phyloP scores from a whole-genome alignment of 768 basidiomycete genomes.

The Daedaleopsis sinensis region DNA sequence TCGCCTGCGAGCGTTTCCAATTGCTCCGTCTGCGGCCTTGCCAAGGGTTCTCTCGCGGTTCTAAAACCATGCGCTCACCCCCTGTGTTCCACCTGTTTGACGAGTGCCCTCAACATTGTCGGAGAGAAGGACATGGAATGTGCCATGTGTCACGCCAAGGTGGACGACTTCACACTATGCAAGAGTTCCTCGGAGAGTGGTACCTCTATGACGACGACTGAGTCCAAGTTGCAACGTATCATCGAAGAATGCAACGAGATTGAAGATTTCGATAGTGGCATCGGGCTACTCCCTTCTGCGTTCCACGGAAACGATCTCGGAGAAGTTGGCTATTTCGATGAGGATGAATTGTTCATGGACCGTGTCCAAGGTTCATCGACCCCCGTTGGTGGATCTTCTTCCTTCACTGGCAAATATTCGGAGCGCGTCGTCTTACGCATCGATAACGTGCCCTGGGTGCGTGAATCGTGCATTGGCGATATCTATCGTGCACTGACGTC shows the following conservation, averaged over 20 bases:
- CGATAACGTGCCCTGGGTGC: slow-evolving; percentile 89
- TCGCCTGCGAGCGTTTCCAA: slow-evolving; percentile 35
- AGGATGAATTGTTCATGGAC: slow-evolving; percentile 31
- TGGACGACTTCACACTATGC: slow-evolving; percentile 67
- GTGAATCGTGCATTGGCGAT: slow-evolving; percentile 20
- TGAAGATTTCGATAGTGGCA: slow-evolving; percentile 23
- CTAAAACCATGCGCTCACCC: slow-evolving; percentile 77
- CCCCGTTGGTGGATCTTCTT: slow-evolving; percentile 29
- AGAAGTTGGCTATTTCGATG: slow-evolving; percentile 20
- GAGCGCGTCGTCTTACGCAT: slow-evolving; percentile 67
- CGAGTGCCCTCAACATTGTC: slow-evolving; percentile 86
- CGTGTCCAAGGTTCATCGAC: slow-evolving; percentile 36
- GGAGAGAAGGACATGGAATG: slow-evolving; percentile 90
- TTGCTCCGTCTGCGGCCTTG: slow-evolving; percentile 68
- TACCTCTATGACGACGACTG: background rate
- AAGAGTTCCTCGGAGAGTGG: slow-evolving; percentile 12
- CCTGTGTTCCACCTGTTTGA: slow-evolving; percentile 80
- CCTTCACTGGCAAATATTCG: background rate
- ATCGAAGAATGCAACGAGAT: slow-evolving; percentile 33
- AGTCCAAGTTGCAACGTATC: slow-evolving; percentile 22
- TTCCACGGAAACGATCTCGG: slow-evolving; percentile 23
- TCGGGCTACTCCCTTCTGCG: slow-evolving; percentile 30
- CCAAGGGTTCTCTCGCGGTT: slow-evolving; percentile 55
- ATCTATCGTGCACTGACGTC: background rate
- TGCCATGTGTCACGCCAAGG: slow-evolving; percentile 72